Evolutionary conservation across 2,329 filamentous ascomycete species (phyloP).

Genomic region (Penicillium oxalicum): DNA sequence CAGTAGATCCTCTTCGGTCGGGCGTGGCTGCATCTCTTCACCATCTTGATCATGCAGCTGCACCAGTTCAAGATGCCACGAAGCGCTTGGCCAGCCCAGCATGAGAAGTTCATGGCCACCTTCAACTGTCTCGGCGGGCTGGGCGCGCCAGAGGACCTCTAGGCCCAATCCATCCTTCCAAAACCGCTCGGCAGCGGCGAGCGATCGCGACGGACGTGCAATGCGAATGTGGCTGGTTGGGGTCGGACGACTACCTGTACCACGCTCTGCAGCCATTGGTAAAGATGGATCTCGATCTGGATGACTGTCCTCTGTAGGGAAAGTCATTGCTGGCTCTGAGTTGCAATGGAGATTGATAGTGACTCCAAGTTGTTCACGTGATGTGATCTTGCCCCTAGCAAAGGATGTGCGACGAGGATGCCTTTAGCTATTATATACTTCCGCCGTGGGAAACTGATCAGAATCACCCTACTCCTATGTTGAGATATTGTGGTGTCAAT

Average conservation of each 20-base stretch:
- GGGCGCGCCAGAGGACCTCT: not conserved
- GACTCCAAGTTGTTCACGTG: not conserved
- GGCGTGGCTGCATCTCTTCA: constrained; percentile 13
- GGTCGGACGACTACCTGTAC: not conserved
- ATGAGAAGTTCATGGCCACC: constrained; percentile 39
- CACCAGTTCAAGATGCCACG: constrained; percentile 45
- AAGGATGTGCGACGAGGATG: not conserved
- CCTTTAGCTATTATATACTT: too few relatives aligned
- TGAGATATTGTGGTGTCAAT: too few relatives aligned
- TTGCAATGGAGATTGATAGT: too few relatives aligned
- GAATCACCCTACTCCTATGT: too few relatives aligned
- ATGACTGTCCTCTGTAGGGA: not conserved
- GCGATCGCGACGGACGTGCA: not conserved
- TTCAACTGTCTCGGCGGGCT: constrained; percentile 8
- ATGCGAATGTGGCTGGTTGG: not conserved
- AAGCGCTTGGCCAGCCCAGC: constrained; percentile 34
- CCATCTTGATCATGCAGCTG: constrained; percentile 27
- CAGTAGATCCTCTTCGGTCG: constrained; percentile 42
- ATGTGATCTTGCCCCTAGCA: not conserved
- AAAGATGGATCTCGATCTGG: not conserved
- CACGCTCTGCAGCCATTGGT: not conserved
- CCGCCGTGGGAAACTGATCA: too few relatives aligned
- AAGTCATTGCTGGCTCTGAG: not conserved
- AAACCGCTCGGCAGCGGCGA: not conserved
- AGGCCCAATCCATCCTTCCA: not conserved